Evolutionary conservation across 208 protist genomes (phyloP).

Genomic region (Trypanosoma congolense): DNA sequence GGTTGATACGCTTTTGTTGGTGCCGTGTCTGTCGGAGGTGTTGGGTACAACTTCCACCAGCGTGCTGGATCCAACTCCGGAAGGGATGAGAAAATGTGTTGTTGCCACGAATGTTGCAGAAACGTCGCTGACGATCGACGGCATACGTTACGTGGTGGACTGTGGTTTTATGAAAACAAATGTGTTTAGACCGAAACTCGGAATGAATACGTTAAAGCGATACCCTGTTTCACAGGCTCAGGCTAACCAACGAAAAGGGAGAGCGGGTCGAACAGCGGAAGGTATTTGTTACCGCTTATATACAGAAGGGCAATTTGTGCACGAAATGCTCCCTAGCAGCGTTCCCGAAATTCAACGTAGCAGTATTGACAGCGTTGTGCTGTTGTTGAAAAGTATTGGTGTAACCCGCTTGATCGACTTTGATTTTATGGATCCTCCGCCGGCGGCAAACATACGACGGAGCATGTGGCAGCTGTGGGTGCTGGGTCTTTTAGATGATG

Average conservation of each 20-base stretch:
- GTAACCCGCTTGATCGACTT: constrained; percentile 95
- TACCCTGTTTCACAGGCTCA: constrained; percentile 96
- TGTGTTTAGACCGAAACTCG: constrained; percentile 95
- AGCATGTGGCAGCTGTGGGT: constrained; percentile 98
- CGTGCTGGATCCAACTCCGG: constrained; percentile 95
- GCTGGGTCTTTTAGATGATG: constrained; percentile 96
- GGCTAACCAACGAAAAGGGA: constrained; percentile 95
- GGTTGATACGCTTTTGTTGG: constrained; percentile 85
- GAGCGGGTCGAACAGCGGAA: constrained; percentile 96
- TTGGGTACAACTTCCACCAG: constrained; percentile 73
- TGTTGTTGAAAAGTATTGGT: constrained; percentile 96
- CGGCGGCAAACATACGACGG: constrained; percentile 90
- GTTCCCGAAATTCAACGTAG: constrained; percentile 98
- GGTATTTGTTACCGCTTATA: constrained; percentile 96
- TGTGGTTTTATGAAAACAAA: constrained; percentile 99
- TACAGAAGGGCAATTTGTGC: constrained; percentile 93
- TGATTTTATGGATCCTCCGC: constrained; percentile 99
- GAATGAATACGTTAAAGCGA: constrained; percentile 95
- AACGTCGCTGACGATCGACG: constrained; percentile 98
- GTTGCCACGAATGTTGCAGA: constrained; percentile 99
- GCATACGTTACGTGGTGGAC: constrained; percentile 95
- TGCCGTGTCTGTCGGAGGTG: constrained; percentile 92
- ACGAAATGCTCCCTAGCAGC: constrained; percentile 93
- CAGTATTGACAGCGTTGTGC: constrained; percentile 93
- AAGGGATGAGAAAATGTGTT: constrained; percentile 95